These are phyloP conservation scores for Tetrahymena thermophila DNA, from an alignment of 73 alveolate species.

Conservation along the genomic window DNA sequence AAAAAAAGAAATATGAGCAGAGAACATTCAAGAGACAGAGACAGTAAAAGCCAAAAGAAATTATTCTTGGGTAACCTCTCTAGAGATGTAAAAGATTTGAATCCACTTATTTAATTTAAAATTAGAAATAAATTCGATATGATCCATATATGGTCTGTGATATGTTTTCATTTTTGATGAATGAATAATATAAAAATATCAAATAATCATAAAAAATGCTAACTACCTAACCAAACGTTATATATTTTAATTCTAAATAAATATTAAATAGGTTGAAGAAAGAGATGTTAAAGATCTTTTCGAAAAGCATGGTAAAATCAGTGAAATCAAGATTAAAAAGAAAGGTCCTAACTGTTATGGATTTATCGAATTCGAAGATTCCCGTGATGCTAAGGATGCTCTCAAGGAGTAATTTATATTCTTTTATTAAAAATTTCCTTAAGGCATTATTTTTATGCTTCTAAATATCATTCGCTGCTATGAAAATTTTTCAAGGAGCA, in stretches of 20 bases:
- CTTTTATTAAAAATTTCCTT: not conserved
- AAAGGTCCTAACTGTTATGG: conserved; percentile 2
- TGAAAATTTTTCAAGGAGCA: not conserved
- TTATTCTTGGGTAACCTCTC: not conserved
- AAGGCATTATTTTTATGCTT: not conserved
- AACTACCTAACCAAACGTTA: not conserved
- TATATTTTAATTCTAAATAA: not conserved
- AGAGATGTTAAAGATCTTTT: not conserved
- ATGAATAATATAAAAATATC: not conserved
- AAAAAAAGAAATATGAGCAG: conserved; percentile 1
- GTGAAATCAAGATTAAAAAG: not conserved
- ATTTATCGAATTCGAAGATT: not conserved
- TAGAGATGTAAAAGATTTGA: not conserved
- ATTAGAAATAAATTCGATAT: not conserved
- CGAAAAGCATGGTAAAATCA: not conserved
- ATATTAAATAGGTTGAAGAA: not conserved
- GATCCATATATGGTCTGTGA: not conserved
- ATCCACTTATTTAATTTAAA: not conserved
- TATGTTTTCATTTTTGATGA: not conserved
- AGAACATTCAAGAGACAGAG: not conserved
- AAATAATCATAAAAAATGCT: not conserved
- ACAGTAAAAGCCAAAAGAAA: not conserved
- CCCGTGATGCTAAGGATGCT: not conserved
- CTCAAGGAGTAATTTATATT: not conserved
- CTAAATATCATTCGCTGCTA: not conserved